Evolutionary conservation across 805 yeast species (phyloP).

Genomic region (Zygoascus biomembranicola): DNA sequence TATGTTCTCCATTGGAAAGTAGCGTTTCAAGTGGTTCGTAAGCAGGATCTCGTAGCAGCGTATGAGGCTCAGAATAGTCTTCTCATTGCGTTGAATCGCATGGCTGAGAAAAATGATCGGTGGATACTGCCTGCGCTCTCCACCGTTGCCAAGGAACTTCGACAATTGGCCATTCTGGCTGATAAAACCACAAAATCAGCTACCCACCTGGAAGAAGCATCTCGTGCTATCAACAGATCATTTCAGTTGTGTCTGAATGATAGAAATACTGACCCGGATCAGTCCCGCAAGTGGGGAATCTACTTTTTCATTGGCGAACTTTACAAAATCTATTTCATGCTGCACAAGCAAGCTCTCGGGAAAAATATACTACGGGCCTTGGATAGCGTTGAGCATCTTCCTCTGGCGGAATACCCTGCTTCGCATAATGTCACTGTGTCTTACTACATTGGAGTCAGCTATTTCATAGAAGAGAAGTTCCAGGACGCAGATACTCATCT

Average conservation of each 20-base stretch:
- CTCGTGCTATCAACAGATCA: constrained; percentile 59
- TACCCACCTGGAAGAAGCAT: constrained; percentile 40
- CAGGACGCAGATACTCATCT: constrained; percentile 43
- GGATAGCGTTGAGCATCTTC: constrained; percentile 47
- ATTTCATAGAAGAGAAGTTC: constrained; percentile 58
- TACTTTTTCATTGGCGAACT: constrained; percentile 65
- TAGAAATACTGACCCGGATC: constrained; percentile 42
- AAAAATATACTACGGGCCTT: constrained; percentile 66
- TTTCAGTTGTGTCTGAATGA: constrained; percentile 76
- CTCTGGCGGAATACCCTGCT: constrained; percentile 35
- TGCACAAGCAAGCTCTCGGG: constrained; percentile 64
- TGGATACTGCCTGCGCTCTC: constrained; percentile 36
- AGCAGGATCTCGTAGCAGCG: constrained; percentile 19
- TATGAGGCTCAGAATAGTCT: constrained; percentile 21
- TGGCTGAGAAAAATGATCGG: constrained; percentile 75
- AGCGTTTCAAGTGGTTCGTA: constrained; percentile 11
- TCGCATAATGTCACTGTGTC: constrained; percentile 52
- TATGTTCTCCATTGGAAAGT: constrained; percentile 21
- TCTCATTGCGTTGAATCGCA: constrained; percentile 45
- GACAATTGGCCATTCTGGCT: constrained; percentile 22
- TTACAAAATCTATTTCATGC: constrained; percentile 58
- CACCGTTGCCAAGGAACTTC: constrained; percentile 22
- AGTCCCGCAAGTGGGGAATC: constrained; percentile 53
- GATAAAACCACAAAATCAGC: constrained; percentile 3
- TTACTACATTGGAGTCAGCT: constrained; percentile 61